Base-by-base conservation (phyloP, 2,329 filamentous ascomycete genomes). In the Dendrostoma leiphaemia region DNA sequence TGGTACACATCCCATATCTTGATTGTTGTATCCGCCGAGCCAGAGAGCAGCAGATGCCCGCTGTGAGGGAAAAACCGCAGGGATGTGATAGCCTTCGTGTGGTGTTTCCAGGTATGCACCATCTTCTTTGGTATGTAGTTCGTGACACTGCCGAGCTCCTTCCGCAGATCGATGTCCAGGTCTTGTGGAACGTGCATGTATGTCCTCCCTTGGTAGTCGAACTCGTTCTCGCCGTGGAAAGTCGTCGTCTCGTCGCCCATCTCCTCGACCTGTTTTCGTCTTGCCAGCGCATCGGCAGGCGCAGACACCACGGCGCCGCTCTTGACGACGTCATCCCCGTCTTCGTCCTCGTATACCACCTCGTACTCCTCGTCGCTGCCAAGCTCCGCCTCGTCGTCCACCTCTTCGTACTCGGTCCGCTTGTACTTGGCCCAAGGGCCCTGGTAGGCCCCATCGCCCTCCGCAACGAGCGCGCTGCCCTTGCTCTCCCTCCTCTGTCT, bases 141-240 rank as follows among this genome's bases (percentile, higher is more conserved):
- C 67, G 92, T 92, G 67, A 83, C 72, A 65, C 86, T 91, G 63
- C 89, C 90, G 41, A 79, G 70, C 57, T 95, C 91, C 72, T 94
- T 95, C 60, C 80, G 82, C 63, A 99, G 77, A 67, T 96, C 89
- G 68, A 96, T 78, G 66, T 91, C 90, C 72, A 96, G 75, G 68
- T 96, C 92, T 69, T 91, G 91, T 3, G 94, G 94, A 43, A 97
- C 81, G 72, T 99, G 94, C 93, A 99, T 97, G 69, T 96, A 99
- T 31, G 93, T 96, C 61, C 94, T 81, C 45, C 94, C 94, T 69
- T 95, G 89, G 74, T 99, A 99, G 70, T 99, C 94, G 76, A 86
- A 88, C 72, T 94, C 78, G 66, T 89, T 79, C 37, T 81, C 81
- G 59, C 92, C 94, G 65, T 96, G 89, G 73, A 97, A 99, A 41